Evolutionary conservation across 257 asterid species (phyloP), one percentile per base, ranked within the genome.

Genomic region (Avicennia marina): DNA sequence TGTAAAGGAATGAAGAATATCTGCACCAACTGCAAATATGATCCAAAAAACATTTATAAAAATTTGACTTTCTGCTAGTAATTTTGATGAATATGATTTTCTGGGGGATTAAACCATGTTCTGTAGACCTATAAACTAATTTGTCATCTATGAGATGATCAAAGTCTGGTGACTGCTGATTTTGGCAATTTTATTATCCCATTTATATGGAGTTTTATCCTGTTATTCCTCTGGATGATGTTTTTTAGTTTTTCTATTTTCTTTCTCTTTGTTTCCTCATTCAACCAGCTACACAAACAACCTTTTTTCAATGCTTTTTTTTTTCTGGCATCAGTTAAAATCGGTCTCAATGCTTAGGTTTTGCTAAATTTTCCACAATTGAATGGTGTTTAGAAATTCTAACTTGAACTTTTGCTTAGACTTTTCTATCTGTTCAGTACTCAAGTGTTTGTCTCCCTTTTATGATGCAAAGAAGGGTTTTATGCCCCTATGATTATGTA

Each of bases 51-150:
- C 6, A 7, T 32, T n/a, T 52, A 2, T 19, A 9, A 11, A 49
- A 1, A 11, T 3, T 8, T 53, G 18, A 25, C 29, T 33, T 13
- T 34, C 43, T 19, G 17, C 39, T 16, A 24, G 20, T 39, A 45
- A 46, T 55, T 42, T 22, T 29, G 51, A 63, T 41, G 38, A 29
- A 40, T 34, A 55, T n/a, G n/a, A n/a, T n/a, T n/a, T n/a, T n/a
- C n/a, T n/a, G n/a, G n/a, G n/a, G n/a, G n/a, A n/a, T n/a, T n/a
- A n/a, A n/a, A n/a, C n/a, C n/a, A n/a, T n/a, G n/a, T n/a, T 43
- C 32, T 18, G 46, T 9, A 27, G 13, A 44, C 53, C 29, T 36
- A n/a, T 55, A 20, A 47, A 53, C 24, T 20, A 26, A 66, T 36
- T 27, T 60, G 53, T 34, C 39, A 12, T 18, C 15, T 41, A 64